These are phyloP conservation scores for Blepharisma undulans DNA, from an alignment of 169 alveolate species.

Conservation along the genomic window DNA sequence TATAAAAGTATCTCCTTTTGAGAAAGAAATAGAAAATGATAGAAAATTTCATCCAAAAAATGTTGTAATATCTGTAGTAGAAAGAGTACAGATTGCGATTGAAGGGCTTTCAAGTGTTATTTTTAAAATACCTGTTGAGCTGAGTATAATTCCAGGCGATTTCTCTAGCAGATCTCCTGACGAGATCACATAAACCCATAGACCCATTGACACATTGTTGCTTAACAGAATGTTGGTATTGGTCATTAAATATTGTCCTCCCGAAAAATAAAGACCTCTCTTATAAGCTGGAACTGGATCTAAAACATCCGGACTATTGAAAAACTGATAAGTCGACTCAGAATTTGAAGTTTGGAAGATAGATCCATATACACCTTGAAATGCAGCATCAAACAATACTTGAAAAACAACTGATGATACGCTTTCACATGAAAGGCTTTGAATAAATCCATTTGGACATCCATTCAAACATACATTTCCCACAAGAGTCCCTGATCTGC, in stretches of 20 bases:
- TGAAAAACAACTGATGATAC: no score
- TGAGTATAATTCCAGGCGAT: neutral
- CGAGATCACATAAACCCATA: no score
- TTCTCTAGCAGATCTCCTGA: neutral
- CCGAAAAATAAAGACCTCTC: neutral
- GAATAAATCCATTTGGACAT: no score
- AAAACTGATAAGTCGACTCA: neutral
- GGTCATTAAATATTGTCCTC: no score
- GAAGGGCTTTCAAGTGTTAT: neutral
- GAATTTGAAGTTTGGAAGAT: no score
- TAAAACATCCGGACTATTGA: neutral
- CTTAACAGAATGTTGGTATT: no score
- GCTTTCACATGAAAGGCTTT: no score
- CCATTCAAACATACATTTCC: no score
- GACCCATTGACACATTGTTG: no score
- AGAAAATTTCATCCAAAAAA: neutral
- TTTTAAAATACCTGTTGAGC: neutral
- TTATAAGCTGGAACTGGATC: constrained; percentile 4
- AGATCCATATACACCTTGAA: no score
- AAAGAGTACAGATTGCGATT: neutral
- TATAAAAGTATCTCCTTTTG: neutral
- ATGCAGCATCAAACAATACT: no score
- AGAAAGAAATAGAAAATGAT: neutral
- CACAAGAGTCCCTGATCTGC: no score
- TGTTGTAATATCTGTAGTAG: neutral